Evolutionary conservation across 2,329 filamentous ascomycete genomes (phyloP).

Genomic region (Penicillium freii): DNA sequence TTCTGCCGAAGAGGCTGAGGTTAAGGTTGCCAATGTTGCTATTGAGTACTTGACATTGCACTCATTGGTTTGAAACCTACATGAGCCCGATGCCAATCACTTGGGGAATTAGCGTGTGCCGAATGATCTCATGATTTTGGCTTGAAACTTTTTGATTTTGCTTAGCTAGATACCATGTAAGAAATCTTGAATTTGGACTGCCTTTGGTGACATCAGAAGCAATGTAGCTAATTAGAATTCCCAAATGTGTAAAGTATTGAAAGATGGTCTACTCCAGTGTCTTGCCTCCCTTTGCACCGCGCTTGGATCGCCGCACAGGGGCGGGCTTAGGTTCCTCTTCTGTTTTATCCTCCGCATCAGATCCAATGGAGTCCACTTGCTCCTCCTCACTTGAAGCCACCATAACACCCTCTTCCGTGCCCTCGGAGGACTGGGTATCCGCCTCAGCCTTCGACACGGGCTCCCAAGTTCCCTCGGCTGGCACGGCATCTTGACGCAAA

Average conservation of each 20-base stretch:
- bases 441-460: conserved; percentile 22
- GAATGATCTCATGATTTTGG: background rate
- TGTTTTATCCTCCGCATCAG: conserved; percentile 20
- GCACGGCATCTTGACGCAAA: conserved; percentile 44
- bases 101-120: background rate
- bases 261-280: conserved; percentile 21
- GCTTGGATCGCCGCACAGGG: conserved; percentile 25
- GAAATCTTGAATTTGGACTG: background rate
- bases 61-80: background rate
- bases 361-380: conserved; percentile 20
- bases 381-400: conserved; percentile 31
- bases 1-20: conserved; percentile 32
- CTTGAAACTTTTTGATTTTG: background rate
- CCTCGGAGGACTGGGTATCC: conserved; percentile 18
- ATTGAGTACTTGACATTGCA: conserved; percentile 17
- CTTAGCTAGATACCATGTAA: background rate
- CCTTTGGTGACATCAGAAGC: background rate
- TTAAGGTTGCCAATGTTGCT: conserved; percentile 23
- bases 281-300: conserved; percentile 25
- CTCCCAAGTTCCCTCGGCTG: conserved; percentile 23
- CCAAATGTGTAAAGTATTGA: background rate
- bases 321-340: conserved; percentile 16
- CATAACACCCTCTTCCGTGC: conserved; percentile 29
- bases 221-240: background rate
- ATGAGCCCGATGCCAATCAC: background rate